These are phyloP conservation scores for Scheffersomyces lignosus DNA, from an alignment of 805 yeast species.

Conservation along the genomic window DNA sequence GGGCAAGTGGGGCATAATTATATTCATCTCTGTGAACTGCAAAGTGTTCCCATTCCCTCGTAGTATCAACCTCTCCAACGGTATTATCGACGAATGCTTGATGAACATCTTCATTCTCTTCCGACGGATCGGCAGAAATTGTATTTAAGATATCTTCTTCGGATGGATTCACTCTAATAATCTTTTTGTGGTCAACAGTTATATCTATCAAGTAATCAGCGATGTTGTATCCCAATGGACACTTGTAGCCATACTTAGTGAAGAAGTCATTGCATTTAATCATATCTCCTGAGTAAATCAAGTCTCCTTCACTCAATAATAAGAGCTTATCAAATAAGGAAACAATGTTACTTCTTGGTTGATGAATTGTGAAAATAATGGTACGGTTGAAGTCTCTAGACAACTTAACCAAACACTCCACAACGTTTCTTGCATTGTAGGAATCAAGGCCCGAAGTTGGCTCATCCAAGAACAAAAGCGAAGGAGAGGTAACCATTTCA, in stretches of 20 bases:
- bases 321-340: slow-evolving; percentile 83
- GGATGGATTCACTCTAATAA: slow-evolving; percentile 19
- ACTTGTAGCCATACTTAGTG: slow-evolving; percentile 67
- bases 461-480: slow-evolving; percentile 81
- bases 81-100: slow-evolving; percentile 23
- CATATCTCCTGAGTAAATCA: slow-evolving; percentile 88
- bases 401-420: slow-evolving; percentile 78
- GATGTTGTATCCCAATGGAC: slow-evolving; percentile 89
- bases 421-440: slow-evolving; percentile 87
- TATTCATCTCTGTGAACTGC: slow-evolving; percentile 80
- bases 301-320: slow-evolving; percentile 78
- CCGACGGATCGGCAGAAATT: slow-evolving; percentile 12
- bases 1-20: slow-evolving; percentile 25
- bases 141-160: slow-evolving; percentile 10
- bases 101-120: slow-evolving; percentile 26
- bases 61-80: slow-evolving; percentile 50
- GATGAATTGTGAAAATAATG: slow-evolving; percentile 90
- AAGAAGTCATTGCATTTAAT: slow-evolving; percentile 74
- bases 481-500: slow-evolving; percentile 86
- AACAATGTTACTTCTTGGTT: slow-evolving; percentile 94
- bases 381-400: slow-evolving; percentile 84
- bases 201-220: slow-evolving; percentile 93
- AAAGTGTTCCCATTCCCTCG: slow-evolving; percentile 83
- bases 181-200: slow-evolving; percentile 61
- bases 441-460: slow-evolving; percentile 97